Conservation (phyloP, 2,329 filamentous ascomycete species). For the Aspergillus intermedius region DNA sequence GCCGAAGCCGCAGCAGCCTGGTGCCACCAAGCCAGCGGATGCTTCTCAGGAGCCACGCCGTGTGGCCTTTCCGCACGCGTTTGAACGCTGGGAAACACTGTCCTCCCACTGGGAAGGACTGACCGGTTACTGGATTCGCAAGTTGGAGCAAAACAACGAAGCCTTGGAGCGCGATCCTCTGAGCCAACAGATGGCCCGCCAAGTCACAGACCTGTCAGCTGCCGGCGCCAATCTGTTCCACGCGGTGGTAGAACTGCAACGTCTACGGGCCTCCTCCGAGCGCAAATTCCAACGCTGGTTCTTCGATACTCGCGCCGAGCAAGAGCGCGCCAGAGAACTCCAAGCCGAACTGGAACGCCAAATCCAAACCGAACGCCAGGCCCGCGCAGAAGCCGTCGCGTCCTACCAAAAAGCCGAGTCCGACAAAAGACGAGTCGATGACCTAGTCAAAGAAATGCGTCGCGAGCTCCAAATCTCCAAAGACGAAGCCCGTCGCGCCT, state of each 20-base stretch:
- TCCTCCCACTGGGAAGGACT: conserved; percentile 98
- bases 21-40: conserved; percentile 18
- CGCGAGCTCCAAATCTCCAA: conserved; percentile 92
- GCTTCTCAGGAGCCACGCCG: conserved; percentile 33
- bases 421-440: conserved; percentile 64
- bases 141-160: conserved; percentile 81
- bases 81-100: conserved; percentile 93
- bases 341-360: conserved; percentile 72
- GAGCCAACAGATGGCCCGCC: conserved; percentile 79
- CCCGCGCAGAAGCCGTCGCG: conserved; percentile 60
- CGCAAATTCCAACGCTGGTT: conserved; percentile 99
- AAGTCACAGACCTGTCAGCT: conserved; percentile 94
- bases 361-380: conserved; percentile 67
- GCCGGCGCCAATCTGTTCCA: conserved; percentile 96
- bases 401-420: conserved; percentile 61
- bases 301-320: conserved; percentile 83
- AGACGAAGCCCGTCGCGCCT: conserved; percentile 88
- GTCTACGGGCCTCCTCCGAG: conserved; percentile 87
- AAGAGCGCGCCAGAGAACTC: conserved; percentile 76
- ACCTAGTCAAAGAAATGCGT: conserved; percentile 79
- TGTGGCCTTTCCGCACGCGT: conserved; percentile 87
- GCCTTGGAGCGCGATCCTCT: conserved; percentile 77
- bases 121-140: conserved; percentile 93
- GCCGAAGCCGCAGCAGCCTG: conserved; percentile 16
- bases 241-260: conserved; percentile 91